A percentile compares a stretch with the other conserved stretches of the same genome.
phyloP scores from a whole-genome alignment of 1,284 basidiomycete genomes.

The Filobasidium uniguttulatum region DNA sequence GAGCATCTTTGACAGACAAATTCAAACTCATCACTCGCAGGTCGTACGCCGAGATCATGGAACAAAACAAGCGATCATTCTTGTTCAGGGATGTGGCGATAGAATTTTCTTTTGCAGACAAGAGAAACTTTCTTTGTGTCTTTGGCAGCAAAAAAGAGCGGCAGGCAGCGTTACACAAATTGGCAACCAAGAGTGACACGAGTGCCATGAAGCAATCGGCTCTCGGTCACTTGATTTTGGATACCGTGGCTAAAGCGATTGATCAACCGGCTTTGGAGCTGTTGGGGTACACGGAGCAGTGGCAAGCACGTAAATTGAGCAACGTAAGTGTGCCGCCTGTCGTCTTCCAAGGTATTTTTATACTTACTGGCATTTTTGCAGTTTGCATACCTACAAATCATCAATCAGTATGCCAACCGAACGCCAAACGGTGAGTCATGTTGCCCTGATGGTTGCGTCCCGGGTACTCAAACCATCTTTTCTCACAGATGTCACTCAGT shows the following conservation, averaged over 20 bases:
- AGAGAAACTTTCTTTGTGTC: conserved; percentile 63
- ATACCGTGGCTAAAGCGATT: conserved; percentile 32
- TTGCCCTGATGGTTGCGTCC: too few relatives aligned
- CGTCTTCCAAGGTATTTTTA: conserved; percentile 7
- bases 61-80: conserved; percentile 67
- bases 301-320: conserved; percentile 77
- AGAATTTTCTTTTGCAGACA: conserved; percentile 83
- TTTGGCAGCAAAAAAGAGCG: conserved; percentile 58
- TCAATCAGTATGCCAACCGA: conserved; percentile 80
- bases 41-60: conserved; percentile 63
- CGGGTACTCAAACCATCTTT: too few relatives aligned
- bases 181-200: conserved; percentile 37
- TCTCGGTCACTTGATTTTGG: conserved; percentile 35
- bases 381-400: conserved; percentile 73
- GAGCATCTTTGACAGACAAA: neutral
- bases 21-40: conserved; percentile 36
- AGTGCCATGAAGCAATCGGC: conserved; percentile 29
- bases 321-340: conserved; percentile 46
- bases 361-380: conserved; percentile 25
- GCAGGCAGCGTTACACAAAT: conserved; percentile 49
- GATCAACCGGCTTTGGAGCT: conserved; percentile 34
- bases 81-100: conserved; percentile 81
- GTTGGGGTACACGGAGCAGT: conserved; percentile 43
- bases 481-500: conserved; percentile 67
- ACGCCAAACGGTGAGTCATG: conserved; percentile 59